Percentiles rank a stretch among this genome's conserved stretches.
Evolutionary conservation across 2,329 filamentous ascomycete species (phyloP).

Genomic region (Botrytis galanthina): DNA sequence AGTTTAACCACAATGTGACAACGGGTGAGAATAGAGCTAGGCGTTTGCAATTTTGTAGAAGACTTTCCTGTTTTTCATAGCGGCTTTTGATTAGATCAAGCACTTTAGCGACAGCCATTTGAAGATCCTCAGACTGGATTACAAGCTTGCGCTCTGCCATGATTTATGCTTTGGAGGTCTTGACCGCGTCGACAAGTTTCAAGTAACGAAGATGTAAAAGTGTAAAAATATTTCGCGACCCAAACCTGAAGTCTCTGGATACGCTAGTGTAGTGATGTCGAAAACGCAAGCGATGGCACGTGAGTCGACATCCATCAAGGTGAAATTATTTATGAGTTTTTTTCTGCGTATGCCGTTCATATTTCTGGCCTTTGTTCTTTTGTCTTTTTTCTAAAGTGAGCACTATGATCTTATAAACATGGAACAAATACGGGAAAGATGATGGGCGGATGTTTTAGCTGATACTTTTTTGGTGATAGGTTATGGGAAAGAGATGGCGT

Average conservation of each 20-base stretch:
- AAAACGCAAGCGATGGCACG: background rate
- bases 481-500: background rate
- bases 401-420: rapidly evolving
- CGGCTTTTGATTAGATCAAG: no score
- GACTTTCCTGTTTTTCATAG: no score
- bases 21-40: no score
- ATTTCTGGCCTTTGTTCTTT: background rate
- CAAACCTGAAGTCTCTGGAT: rapidly evolving
- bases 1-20: no score
- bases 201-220: background rate
- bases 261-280: rapidly evolving
- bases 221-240: background rate
- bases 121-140: no score
- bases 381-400: background rate
- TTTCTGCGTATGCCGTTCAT: background rate
- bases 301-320: background rate
- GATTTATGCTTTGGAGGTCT: no score
- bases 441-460: rapidly evolving
- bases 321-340: rapidly evolving
- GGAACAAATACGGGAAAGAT: background rate
- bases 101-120: no score
- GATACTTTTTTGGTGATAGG: background rate
- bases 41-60: no score
- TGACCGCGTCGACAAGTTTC: no score
- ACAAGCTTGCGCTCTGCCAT: no score